These are phyloP conservation scores for Chalciporus sphaerocephalus DNA, from an alignment of 768 basidiomycete species.

Conservation along the genomic window DNA sequence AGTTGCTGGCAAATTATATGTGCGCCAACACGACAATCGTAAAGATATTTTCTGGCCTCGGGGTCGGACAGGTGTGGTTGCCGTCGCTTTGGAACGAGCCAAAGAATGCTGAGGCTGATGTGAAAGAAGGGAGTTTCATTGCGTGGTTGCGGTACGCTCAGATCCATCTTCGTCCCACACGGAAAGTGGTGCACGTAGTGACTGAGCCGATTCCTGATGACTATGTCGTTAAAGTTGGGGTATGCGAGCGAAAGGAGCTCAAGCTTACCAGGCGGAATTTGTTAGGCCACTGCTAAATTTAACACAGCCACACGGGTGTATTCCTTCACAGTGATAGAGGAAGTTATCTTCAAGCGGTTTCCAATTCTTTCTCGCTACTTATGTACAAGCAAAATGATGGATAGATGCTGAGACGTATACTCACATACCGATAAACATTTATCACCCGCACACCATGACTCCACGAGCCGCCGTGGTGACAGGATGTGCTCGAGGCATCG, in stretches of 20 bases:
- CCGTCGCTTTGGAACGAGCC: constrained; percentile 1
- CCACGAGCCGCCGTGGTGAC: background rate
- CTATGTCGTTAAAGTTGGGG: background rate
- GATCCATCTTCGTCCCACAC: background rate
- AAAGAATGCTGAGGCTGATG: constrained; percentile 1
- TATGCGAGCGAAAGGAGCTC: background rate
- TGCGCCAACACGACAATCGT: constrained; percentile 1
- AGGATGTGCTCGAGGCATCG: constrained; percentile 1
- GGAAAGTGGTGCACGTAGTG: constrained; percentile 1
- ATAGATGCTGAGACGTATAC: background rate
- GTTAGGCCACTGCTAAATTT: no score
- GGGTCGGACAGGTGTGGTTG: background rate
- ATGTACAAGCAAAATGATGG: background rate
- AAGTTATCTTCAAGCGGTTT: no score
- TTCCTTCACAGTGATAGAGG: no score
- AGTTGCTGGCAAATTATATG: background rate
- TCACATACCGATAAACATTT: background rate
- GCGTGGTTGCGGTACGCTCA: constrained; percentile 2
- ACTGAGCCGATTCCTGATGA: constrained; percentile 1
- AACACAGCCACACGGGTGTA: background rate
- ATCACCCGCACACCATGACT: background rate
- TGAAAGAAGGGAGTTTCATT: constrained; percentile 3
- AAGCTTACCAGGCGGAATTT: background rate
- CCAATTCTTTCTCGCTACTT: background rate
- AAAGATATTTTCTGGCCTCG: constrained; percentile 3